Base-by-base conservation (phyloP, 2,329 filamentous ascomycete genomes). In the Metarhizium sp. region DNA sequence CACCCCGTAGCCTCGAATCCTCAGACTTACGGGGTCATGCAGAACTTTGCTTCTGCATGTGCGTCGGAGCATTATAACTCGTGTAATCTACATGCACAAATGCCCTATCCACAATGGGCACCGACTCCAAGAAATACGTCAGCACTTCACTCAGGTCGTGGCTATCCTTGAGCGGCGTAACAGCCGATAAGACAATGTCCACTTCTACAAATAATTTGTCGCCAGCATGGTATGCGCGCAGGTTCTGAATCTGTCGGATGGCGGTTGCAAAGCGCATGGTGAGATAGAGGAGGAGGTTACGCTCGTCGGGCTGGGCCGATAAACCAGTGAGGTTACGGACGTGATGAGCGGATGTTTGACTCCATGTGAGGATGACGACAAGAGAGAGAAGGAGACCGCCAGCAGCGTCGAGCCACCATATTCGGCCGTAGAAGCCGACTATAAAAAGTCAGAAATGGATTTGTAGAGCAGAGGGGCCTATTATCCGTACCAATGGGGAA, bases 201-300 rank as follows among this genome's bases (percentile, higher is more conserved):
- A 92, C 88, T 66, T 81, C 78, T 30, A 92, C 88, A 60, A 90
- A 91, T 56, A 94, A 78, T 74, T 91, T 92, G 68, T 94, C 90
- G 30, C 90, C 90, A 0, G 86, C 85, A 64, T 95, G 90, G 67
- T 94, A 95, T 2, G 90, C 90, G 61, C 91, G 86, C 55, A 94
- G 73, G 36, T 90, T 90, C 67, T 94, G 90, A 58, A 95, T 94
- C 67, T 90, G 86, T 65, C 83, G 84, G 66, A 96, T 95, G 13
- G 88, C 87, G 61, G 88, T 90, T 49, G 91, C 91, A 67, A 96
- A 96, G 20, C 92, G 87, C 88, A 96, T 95, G 1, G 91, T 94
- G 62, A 95, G 80, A 71, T 96, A 96, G 1, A 96, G 78, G 25
- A 96, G 71, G 50, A 95, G 82, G 66, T 94, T 95, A 34, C 91